phyloP scores from a whole-genome alignment of 768 basidiomycete species.

The Tylopilus cervinicoccineus region DNA sequence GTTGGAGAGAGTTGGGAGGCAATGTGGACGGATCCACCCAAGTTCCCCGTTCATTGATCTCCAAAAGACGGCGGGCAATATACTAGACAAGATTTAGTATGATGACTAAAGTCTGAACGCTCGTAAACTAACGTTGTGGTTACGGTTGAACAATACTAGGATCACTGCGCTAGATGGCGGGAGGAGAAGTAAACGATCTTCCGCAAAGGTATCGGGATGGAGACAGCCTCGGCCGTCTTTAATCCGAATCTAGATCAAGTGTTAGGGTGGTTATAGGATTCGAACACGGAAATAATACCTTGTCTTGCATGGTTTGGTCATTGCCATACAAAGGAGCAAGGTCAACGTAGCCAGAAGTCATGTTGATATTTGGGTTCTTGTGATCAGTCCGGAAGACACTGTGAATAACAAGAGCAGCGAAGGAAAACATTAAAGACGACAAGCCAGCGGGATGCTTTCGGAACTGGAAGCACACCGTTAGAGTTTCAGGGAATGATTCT shows the following conservation, averaged over 20 bases:
- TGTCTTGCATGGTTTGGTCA: constrained; percentile 54
- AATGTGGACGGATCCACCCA: constrained; percentile 55
- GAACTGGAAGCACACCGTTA: constrained; percentile 44
- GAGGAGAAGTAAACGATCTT: constrained; percentile 73
- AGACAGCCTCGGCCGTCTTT: constrained; percentile 65
- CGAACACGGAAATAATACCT: constrained; percentile 36
- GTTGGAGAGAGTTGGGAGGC: constrained; percentile 28
- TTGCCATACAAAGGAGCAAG: constrained; percentile 81
- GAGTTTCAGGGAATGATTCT: not conserved
- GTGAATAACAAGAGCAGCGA: constrained; percentile 81
- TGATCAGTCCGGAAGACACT: constrained; percentile 85
- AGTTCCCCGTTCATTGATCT: constrained; percentile 74
- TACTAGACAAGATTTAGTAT: constrained; percentile 43
- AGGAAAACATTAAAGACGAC: constrained; percentile 76
- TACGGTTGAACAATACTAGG: constrained; percentile 86
- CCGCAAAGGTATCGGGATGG: constrained; percentile 70
- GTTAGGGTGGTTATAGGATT: not conserved
- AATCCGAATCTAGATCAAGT: constrained; percentile 25
- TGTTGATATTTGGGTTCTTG: constrained; percentile 61
- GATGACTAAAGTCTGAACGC: not conserved
- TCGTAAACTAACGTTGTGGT: constrained; percentile 65
- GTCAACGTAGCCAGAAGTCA: constrained; percentile 86
- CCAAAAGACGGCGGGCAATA: constrained; percentile 70
- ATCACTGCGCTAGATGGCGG: constrained; percentile 72
- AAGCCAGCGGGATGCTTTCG: constrained; percentile 73